Evolutionary conservation across 2,329 filamentous ascomycete species (phyloP).

Genomic region (Arthroderma uncinatum): DNA sequence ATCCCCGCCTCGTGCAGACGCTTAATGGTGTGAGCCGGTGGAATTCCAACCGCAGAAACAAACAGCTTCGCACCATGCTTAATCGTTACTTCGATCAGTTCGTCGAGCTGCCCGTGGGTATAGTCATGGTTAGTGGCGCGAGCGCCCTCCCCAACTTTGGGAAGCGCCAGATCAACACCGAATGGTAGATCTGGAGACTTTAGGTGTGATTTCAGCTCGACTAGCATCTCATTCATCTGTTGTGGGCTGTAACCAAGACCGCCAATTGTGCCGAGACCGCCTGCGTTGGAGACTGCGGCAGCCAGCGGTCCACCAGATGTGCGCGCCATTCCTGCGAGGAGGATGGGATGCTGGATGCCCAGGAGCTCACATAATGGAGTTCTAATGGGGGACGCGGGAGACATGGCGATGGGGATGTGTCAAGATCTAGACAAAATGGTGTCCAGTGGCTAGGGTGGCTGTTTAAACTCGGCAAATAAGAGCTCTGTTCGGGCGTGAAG

Average conservation of each 20-base stretch:
- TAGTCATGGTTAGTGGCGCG: slow-evolving; percentile 94
- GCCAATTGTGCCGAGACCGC: slow-evolving; percentile 58
- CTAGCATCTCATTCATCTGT: slow-evolving; percentile 67
- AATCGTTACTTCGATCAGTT: slow-evolving; percentile 78
- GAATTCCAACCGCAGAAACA: slow-evolving; percentile 79
- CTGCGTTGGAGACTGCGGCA: slow-evolving; percentile 78
- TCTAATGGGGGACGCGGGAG: slow-evolving; percentile 43
- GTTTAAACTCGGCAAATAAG: no score
- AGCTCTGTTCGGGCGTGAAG: no score
- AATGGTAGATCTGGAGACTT: slow-evolving; percentile 60
- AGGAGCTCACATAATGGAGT: slow-evolving; percentile 71
- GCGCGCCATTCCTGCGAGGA: slow-evolving; percentile 89
- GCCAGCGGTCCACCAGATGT: slow-evolving; percentile 68
- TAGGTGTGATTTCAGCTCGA: slow-evolving; percentile 71
- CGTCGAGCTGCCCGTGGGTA: slow-evolving; percentile 75
- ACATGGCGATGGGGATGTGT: slow-evolving; percentile 13
- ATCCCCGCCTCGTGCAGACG: slow-evolving; percentile 68
- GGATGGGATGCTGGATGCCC: slow-evolving; percentile 73
- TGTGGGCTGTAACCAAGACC: slow-evolving; percentile 59
- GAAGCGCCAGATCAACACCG: slow-evolving; percentile 81
- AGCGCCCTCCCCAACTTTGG: slow-evolving; percentile 72
- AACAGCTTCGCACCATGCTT: slow-evolving; percentile 75
- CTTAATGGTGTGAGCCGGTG: slow-evolving; percentile 61
- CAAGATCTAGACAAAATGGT: neutral
- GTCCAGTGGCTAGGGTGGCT: neutral